Evolutionary conservation across 2,329 filamentous ascomycete genomes (phyloP), one percentile per base, ranked within the genome.

Genomic region (Apiospora koreana): DNA sequence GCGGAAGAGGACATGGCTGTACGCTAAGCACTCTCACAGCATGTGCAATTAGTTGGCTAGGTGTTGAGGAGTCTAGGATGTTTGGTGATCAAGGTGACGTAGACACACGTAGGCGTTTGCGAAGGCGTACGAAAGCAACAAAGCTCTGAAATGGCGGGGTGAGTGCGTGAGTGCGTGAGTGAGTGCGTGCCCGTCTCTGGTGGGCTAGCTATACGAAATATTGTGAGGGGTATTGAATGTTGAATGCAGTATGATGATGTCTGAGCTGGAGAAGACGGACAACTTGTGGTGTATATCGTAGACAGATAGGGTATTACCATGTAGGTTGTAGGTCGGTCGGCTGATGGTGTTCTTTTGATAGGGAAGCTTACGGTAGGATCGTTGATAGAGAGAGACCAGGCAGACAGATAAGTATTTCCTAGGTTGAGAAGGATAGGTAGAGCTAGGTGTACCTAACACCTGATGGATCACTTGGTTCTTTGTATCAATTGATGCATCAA

Each of bases 1-100:
- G 78, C 69, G 68, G 69, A 45, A 46, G 64, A 69, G 70, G 64
- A 66, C 64, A 66, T 66, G 64, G 10, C 21, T 38, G 54, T 10
- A n/a, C 31, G 28, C 31, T 38, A 14, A 8, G 31, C 8, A 62
- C 54, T 23, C 31, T 62, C 54, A 62, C 18, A 62, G 8, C 31
- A 62, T 62, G 54, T n/a, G 31, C 54, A 38, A 38, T 18, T 9
- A 14, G 31, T 38, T 18, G 43, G 18, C 21, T 5, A 46, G 31
- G 16, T 7, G 31, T 25, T 7, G n/a, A 62, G 18, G 31, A 38
- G 28, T 38, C 31, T 62, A 23, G 31, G 31, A 23, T 31, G 38
- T 14, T 62, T 2, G 31, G 28, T 2, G 31, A 62, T 21, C 18
- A 12, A 14, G 54, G 41, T n/a, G 54, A 38, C 31, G 31, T 62